These are phyloP conservation scores for Euphrasia arctica DNA, from an alignment of 305 asterid genomes.

Conservation along the genomic window DNA sequence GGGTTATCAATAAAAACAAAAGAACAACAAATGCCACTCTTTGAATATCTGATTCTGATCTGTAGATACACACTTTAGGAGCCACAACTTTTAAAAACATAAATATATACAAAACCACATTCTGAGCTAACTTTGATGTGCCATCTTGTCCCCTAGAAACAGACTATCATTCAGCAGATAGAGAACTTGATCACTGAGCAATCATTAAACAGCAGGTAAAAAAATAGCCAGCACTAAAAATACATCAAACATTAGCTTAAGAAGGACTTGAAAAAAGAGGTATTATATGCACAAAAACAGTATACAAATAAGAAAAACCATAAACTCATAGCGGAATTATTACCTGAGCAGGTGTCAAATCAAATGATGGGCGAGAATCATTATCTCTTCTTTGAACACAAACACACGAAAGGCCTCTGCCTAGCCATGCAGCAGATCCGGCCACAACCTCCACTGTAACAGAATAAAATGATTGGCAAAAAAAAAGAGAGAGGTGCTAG, in stretches of 20 bases:
- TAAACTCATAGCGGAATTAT: conserved; percentile 15
- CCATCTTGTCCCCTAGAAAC: conserved; percentile 1
- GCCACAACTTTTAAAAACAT: conserved; percentile 13
- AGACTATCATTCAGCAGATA: conserved; percentile 4
- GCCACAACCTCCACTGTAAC: conserved; percentile 80
- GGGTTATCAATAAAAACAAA: neutral
- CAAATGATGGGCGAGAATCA: conserved; percentile 91
- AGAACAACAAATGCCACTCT: conserved; percentile 3
- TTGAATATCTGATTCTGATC: conserved; percentile 8
- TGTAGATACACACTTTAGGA: conserved; percentile 9
- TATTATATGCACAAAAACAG: neutral
- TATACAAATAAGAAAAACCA: conserved; percentile 13
- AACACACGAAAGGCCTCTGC: conserved; percentile 96
- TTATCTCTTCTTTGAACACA: conserved; percentile 93
- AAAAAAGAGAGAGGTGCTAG: conserved; percentile 18
- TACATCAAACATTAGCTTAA: too few relatives aligned
- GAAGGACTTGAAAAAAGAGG: neutral
- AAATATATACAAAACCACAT: conserved; percentile 26
- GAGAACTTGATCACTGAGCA: neutral
- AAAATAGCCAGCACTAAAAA: too few relatives aligned
- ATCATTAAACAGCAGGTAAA: too few relatives aligned
- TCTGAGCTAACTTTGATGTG: conserved; percentile 14
- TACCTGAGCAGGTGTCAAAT: conserved; percentile 91
- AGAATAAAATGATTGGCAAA: conserved; percentile 35
- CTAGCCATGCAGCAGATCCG: conserved; percentile 99